Evolutionary conservation across 2,329 filamentous ascomycete species (phyloP).

Genomic region (Beauveria bassiana): DNA sequence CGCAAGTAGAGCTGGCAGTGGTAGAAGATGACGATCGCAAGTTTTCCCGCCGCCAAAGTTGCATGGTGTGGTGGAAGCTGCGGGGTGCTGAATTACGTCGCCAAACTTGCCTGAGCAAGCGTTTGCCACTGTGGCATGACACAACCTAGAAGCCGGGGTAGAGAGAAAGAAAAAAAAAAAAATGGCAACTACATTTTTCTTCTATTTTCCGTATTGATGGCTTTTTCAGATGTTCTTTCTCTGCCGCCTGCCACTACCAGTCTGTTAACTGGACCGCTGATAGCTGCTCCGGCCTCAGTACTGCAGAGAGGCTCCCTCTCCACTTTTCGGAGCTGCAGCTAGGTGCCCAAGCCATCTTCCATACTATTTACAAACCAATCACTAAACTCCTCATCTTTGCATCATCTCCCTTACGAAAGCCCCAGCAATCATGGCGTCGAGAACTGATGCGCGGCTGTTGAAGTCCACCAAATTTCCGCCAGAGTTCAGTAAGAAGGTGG

Average conservation of each 20-base stretch:
- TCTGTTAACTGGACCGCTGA: neutral
- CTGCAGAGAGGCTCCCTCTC: neutral
- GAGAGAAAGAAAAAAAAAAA: neutral
- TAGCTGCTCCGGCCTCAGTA: neutral
- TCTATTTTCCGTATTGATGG: neutral
- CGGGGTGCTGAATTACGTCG: slow-evolving; percentile 7
- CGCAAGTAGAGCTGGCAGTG: neutral
- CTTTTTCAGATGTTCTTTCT: neutral
- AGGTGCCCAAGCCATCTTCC: neutral
- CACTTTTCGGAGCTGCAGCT: slow-evolving; percentile 4
- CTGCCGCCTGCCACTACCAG: neutral
- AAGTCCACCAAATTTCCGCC: slow-evolving; percentile 88
- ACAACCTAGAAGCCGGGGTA: neutral
- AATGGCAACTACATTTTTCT: neutral
- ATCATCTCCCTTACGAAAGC: neutral
- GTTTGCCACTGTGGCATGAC: neutral
- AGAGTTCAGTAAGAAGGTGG: slow-evolving; percentile 91
- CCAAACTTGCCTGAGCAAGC: neutral
- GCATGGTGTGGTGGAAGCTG: neutral
- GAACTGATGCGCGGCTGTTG: slow-evolving; percentile 81
- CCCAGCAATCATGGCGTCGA: slow-evolving; percentile 59
- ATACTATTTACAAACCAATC: neutral
- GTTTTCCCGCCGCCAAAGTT: neutral
- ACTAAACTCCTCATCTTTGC: neutral
- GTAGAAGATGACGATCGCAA: neutral